A percentile compares a stretch with the other conserved stretches of the same genome.
These are phyloP conservation scores for Petrea volubilis DNA, from an alignment of 257 asterid genomes.

Conservation along the genomic window DNA sequence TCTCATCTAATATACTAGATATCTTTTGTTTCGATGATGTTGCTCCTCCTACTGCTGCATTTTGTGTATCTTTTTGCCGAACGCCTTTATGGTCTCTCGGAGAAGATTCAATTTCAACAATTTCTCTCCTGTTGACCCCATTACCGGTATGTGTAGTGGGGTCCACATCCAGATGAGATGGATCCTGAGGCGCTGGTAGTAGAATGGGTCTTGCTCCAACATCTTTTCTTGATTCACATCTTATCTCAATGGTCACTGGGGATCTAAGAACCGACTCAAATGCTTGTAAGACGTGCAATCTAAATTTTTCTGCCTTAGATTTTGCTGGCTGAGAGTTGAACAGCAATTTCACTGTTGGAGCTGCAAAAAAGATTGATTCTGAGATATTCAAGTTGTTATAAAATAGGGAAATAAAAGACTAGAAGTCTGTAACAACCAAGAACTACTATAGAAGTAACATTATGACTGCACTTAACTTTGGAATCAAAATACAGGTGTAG, in stretches of 20 bases:
- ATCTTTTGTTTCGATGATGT: constrained; percentile 28
- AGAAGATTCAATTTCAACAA: constrained; percentile 59
- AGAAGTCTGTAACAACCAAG: not conserved
- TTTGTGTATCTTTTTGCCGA: constrained; percentile 13
- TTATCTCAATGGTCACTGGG: constrained; percentile 79
- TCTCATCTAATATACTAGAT: constrained; percentile 40
- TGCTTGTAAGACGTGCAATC: constrained; percentile 74
- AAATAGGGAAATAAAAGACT: not conserved
- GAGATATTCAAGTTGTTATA: constrained; percentile 3
- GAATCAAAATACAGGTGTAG: not conserved
- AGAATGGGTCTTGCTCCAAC: constrained; percentile 36
- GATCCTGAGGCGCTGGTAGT: constrained; percentile 48
- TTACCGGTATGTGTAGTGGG: constrained; percentile 12
- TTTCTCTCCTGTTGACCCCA: constrained; percentile 51
- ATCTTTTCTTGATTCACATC: constrained; percentile 64
- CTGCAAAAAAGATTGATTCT: constrained; percentile 44
- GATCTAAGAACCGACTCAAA: constrained; percentile 83
- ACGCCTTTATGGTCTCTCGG: constrained; percentile 26
- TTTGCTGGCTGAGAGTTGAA: constrained; percentile 71
- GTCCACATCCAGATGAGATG: constrained; percentile 25
- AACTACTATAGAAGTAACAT: not conserved
- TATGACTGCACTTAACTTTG: not conserved
- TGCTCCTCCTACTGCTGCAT: constrained; percentile 6
- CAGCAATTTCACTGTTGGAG: constrained; percentile 79
- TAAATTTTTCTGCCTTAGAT: constrained; percentile 78